Percentiles rank a stretch among this genome's conserved stretches.
Conservation (phyloP, 139 green algal genomes). For the Volvox reticuliferus region DNA sequence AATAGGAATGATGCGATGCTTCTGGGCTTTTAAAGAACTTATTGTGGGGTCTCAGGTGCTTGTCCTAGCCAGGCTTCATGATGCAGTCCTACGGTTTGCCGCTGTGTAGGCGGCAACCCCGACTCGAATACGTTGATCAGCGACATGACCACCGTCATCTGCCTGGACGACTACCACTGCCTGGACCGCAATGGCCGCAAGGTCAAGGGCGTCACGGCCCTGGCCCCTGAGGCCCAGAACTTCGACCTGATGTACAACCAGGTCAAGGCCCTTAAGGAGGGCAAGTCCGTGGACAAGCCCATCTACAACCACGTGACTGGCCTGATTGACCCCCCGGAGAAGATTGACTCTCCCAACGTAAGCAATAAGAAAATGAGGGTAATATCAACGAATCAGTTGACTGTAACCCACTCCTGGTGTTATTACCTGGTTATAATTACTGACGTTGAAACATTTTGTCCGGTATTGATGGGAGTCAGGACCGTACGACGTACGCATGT, state of each 20-base stretch:
- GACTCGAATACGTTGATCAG: constrained; percentile 99
- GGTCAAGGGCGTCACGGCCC: constrained; percentile 90
- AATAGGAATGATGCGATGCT: no score
- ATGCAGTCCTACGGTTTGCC: no score
- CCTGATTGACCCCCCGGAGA: constrained; percentile 95
- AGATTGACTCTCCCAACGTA: constrained; percentile 90
- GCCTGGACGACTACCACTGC: constrained; percentile 99
- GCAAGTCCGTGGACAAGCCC: constrained; percentile 97
- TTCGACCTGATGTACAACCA: constrained; percentile 99
- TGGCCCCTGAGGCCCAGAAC: constrained; percentile 96
- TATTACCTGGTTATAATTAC: no score
- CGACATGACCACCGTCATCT: constrained; percentile 99
- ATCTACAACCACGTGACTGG: constrained; percentile 99
- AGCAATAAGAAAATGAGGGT: neutral
- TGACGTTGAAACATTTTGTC: no score
- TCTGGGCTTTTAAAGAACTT: no score
- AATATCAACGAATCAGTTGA: no score
- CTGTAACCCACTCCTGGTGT: no score
- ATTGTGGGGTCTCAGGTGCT: no score
- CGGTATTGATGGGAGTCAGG: no score
- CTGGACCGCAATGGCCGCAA: constrained; percentile 96
- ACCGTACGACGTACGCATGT: no score
- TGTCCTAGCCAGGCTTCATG: no score
- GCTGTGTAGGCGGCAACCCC: constrained; percentile 87
- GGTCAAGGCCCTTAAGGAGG: constrained; percentile 97